These are phyloP conservation scores for Cucumis cinereus DNA, from an alignment of 306 rosid genomes.

Conservation along the genomic window DNA sequence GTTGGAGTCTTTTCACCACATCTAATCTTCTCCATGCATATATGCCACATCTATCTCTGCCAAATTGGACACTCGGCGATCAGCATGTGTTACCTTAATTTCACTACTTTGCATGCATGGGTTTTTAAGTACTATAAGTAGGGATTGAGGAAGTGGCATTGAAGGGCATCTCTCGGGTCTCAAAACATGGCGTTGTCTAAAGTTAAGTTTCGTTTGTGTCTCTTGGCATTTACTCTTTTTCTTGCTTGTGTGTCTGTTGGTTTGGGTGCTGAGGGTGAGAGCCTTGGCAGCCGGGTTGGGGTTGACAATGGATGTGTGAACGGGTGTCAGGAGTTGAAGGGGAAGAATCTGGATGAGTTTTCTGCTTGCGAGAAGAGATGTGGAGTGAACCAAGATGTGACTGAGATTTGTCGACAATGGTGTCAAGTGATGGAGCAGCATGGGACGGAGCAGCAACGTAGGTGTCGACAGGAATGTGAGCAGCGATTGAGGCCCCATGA, in stretches of 20 bases:
- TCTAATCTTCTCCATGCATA: background rate
- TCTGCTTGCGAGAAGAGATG: background rate
- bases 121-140: background rate
- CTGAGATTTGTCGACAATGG: background rate
- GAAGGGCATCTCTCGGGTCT: background rate
- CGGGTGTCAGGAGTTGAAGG: background rate
- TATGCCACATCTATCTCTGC: constrained; percentile 7
- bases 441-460: background rate
- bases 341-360: background rate
- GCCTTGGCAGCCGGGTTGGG: background rate
- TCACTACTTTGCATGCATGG: background rate
- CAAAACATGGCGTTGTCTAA: constrained; percentile 6
- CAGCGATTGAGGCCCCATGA: background rate
- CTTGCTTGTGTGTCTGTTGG: constrained; percentile 5
- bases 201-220: constrained; percentile 2
- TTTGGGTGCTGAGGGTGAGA: constrained; percentile 2
- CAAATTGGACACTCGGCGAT: constrained; percentile 21
- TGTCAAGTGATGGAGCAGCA: background rate
- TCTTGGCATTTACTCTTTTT: constrained; percentile 2
- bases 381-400: background rate
- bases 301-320: background rate
- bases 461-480: constrained; percentile 2
- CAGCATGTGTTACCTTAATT: constrained; percentile 20
- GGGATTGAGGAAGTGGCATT: background rate
- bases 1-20: background rate